A percentile compares a stretch with the other conserved stretches of the same genome.
These are phyloP conservation scores for Lactarius sp. DNA, from an alignment of 768 basidiomycete species.

Conservation along the genomic window DNA sequence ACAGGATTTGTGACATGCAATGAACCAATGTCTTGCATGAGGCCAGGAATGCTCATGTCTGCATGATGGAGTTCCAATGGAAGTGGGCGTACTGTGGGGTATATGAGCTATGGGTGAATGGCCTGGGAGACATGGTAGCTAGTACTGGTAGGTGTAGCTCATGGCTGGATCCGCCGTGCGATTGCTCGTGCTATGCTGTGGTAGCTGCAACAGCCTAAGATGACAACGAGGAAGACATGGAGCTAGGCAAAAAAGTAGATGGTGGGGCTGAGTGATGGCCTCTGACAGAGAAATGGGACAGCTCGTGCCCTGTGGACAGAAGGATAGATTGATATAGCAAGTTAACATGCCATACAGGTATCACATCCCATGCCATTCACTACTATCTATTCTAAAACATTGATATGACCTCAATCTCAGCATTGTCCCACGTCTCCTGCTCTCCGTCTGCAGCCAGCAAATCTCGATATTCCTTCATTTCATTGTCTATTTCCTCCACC, in stretches of 20 bases:
- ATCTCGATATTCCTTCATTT: no score
- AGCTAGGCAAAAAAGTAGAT: background rate
- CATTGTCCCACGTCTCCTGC: no score
- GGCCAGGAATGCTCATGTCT: slow-evolving; percentile 30
- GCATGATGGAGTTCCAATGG: slow-evolving; percentile 26
- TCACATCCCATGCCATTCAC: no score
- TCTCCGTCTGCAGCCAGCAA: no score
- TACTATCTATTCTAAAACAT: no score
- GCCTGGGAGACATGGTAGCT: background rate
- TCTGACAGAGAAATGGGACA: no score
- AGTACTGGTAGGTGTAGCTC: slow-evolving; percentile 3
- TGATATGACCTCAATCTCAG: no score
- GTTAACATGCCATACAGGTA: no score
- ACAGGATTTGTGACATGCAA: slow-evolving; percentile 46
- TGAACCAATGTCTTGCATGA: slow-evolving; percentile 37
- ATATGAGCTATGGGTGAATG: slow-evolving; percentile 3
- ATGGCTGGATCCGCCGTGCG: background rate
- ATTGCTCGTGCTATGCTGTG: slow-evolving; percentile 13
- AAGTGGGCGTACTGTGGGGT: slow-evolving; percentile 26
- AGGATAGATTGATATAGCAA: no score
- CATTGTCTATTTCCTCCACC: no score
- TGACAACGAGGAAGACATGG: background rate
- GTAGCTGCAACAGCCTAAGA: slow-evolving; percentile 3
- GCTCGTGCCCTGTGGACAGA: no score
- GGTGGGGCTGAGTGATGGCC: no score